Conservation (phyloP, 805 yeast genomes). For the Zygosaccharomyces pseudorouxii region DNA sequence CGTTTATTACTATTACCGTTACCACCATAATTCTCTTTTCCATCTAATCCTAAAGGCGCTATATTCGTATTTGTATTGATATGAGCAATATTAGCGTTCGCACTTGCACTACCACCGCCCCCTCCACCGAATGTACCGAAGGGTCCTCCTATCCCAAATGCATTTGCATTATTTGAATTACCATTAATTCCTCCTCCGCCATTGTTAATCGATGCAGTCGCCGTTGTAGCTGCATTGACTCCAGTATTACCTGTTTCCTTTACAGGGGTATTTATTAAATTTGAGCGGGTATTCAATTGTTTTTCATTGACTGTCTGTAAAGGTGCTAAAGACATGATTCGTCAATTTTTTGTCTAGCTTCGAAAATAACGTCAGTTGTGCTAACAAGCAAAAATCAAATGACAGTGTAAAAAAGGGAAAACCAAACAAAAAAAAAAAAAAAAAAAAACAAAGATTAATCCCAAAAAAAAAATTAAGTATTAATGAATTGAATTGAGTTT, state of each 20-base stretch:
- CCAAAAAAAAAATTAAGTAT: background rate
- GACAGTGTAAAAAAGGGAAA: background rate
- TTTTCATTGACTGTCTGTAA: slow-evolving; percentile 34
- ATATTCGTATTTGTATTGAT: slow-evolving; percentile 2
- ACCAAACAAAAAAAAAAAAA: background rate
- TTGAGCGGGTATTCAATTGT: slow-evolving; percentile 33
- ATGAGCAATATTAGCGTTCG: slow-evolving; percentile 5
- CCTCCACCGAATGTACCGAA: background rate
- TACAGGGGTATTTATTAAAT: slow-evolving; percentile 30
- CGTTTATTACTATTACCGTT: slow-evolving; percentile 15
- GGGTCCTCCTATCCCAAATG: background rate
- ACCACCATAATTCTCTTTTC: slow-evolving; percentile 19
- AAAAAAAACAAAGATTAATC: background rate
- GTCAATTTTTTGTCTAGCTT: background rate
- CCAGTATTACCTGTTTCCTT: slow-evolving; percentile 15
- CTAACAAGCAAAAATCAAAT: background rate
- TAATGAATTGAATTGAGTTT: background rate
- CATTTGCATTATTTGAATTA: background rate
- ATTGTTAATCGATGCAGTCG: background rate
- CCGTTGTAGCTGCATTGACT: slow-evolving; percentile 1
- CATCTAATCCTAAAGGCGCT: slow-evolving; percentile 8
- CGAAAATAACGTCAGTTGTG: background rate
- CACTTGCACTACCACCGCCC: slow-evolving; percentile 3
- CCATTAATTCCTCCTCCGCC: background rate
- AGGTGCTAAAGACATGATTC: slow-evolving; percentile 33